Conservation (phyloP, 768 basidiomycete genomes). For the Russula sp. region DNA sequence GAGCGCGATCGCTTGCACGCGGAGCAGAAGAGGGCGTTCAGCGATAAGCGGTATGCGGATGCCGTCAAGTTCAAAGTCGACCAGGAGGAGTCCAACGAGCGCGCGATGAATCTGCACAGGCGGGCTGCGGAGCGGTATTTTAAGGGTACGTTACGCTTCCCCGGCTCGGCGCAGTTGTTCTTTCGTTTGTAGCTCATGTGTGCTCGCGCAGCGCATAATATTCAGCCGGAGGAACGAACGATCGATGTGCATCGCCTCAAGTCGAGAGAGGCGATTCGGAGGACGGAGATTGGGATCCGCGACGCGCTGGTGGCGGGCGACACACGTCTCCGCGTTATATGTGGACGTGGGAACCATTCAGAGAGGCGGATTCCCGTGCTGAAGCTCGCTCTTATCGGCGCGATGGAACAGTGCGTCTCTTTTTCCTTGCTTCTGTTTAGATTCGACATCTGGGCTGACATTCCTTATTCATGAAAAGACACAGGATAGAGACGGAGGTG, state of each 20-base stretch:
- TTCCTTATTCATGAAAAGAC: conserved; percentile 15
- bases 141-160: conserved; percentile 27
- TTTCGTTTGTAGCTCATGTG: neutral
- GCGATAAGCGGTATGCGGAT: conserved; percentile 25
- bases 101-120: conserved; percentile 29
- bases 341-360: conserved; percentile 33
- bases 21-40: conserved; percentile 27
- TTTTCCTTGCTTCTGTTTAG: neutral
- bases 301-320: conserved; percentile 29
- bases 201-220: conserved; percentile 29
- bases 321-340: conserved; percentile 32
- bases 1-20: conserved; percentile 25
- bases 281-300: conserved; percentile 31
- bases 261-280: conserved; percentile 30
- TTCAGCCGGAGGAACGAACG: conserved; percentile 27
- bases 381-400: conserved; percentile 30
- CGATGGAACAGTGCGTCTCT: conserved; percentile 29
- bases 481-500: conserved; percentile 27
- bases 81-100: conserved; percentile 29
- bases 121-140: conserved; percentile 34
- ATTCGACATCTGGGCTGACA: neutral
- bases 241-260: conserved; percentile 36
- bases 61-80: conserved; percentile 31
- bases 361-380: conserved; percentile 30
- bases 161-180: neutral